phyloP scores from a whole-genome alignment of 306 rosid species.

The Castanopsis chinensis region DNA sequence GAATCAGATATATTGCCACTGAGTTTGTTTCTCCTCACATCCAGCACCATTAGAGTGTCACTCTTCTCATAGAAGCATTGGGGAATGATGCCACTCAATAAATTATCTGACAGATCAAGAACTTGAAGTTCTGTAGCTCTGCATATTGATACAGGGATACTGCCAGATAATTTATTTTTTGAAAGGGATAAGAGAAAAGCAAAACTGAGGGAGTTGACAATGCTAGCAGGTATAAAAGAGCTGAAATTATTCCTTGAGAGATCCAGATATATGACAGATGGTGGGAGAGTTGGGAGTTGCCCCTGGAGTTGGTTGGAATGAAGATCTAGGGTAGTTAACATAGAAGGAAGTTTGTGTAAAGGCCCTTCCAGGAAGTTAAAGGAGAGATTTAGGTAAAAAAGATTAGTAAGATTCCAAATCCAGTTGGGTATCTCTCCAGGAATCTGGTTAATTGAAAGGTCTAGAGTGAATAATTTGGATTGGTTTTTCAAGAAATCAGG shows the following conservation, averaged over 20 bases:
- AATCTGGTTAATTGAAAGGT: constrained; percentile 38
- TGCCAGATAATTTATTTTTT: not conserved
- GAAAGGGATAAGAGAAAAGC: not conserved
- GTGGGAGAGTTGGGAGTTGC: constrained; percentile 11
- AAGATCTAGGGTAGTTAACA: constrained; percentile 13
- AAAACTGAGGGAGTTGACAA: not conserved
- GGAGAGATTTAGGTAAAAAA: constrained; percentile 37
- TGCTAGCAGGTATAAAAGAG: constrained; percentile 11
- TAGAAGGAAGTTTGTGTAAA: not conserved
- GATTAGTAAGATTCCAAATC: constrained; percentile 28
- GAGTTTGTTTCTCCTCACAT: constrained; percentile 17
- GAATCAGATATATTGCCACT: constrained; percentile 6
- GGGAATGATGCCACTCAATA: constrained; percentile 18
- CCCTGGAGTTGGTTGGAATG: constrained; percentile 42
- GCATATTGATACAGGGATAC: constrained; percentile 36
- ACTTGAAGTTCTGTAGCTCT: constrained; percentile 3
- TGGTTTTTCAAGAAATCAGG: constrained; percentile 25
- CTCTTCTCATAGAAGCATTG: constrained; percentile 11
- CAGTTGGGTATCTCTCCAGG: constrained; percentile 33
- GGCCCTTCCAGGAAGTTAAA: constrained; percentile 21
- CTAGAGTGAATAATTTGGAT: accelerated
- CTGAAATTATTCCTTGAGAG: constrained; percentile 34
- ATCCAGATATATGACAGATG: not conserved
- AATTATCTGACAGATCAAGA: constrained; percentile 36
- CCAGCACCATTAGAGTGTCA: constrained; percentile 8